phyloP scores from a whole-genome alignment of 2,329 filamentous ascomycete genomes.

The Diplocarpon rosae region DNA sequence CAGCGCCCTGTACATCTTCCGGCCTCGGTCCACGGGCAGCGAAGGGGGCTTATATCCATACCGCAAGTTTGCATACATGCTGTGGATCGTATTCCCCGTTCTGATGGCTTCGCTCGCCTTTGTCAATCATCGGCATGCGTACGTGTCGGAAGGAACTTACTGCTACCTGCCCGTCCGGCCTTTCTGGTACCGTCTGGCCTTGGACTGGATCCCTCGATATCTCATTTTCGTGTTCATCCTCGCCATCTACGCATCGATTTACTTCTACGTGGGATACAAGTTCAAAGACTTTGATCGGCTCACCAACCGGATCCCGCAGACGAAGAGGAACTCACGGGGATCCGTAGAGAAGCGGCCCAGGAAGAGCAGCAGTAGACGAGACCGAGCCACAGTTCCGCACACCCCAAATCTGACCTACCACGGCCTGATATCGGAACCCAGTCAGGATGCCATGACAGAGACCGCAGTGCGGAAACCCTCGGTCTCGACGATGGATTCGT shows the following conservation, averaged over 20 bases:
- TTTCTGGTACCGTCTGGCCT: conserved; percentile 55
- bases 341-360: too few relatives aligned
- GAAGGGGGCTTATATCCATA: conserved; percentile 59
- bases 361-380: too few relatives aligned
- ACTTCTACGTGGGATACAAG: conserved; percentile 47
- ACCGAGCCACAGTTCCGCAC: too few relatives aligned
- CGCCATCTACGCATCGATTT: conserved; percentile 56
- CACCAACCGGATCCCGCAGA: conserved; percentile 6
- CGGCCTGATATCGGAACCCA: too few relatives aligned
- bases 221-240: conserved; percentile 55
- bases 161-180: conserved; percentile 59
- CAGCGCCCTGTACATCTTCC: conserved; percentile 60
- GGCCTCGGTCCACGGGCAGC: conserved; percentile 36
- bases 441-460: conserved; percentile 6
- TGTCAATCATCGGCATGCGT: conserved; percentile 41
- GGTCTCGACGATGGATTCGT: conserved; percentile 12
- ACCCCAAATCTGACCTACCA: too few relatives aligned
- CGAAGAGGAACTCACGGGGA: too few relatives aligned
- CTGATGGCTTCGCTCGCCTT: conserved; percentile 54
- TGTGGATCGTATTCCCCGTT: conserved; percentile 47
- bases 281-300: conserved; percentile 23
- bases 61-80: conserved; percentile 45
- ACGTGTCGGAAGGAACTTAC: conserved; percentile 52
- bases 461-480: conserved; percentile 11
- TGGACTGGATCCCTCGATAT: conserved; percentile 67